phyloP scores from a whole-genome alignment of 768 basidiomycete genomes.

The Suillus plorans region DNA sequence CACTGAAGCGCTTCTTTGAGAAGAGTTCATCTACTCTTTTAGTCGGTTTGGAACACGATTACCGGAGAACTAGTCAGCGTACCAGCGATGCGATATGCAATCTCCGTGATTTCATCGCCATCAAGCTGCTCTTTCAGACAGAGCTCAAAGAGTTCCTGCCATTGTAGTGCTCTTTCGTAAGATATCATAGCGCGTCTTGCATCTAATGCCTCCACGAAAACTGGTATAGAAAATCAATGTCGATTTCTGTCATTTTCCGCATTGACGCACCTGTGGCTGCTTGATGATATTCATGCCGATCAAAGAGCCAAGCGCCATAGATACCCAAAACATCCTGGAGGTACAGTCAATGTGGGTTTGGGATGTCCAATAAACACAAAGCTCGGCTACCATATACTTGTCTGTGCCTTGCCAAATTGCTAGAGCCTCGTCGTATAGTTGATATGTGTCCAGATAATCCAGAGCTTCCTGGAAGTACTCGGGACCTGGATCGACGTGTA shows the following conservation, averaged over 20 bases:
- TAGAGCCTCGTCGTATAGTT: conserved; percentile 72
- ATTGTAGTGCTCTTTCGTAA: conserved; percentile 83
- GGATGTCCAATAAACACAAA: not conserved
- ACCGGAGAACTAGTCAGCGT: conserved; percentile 21
- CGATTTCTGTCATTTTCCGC: not conserved
- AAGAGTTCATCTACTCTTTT: conserved; percentile 66
- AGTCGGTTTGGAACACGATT: conserved; percentile 9
- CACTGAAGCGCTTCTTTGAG: conserved; percentile 75
- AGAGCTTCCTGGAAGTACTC: conserved; percentile 79
- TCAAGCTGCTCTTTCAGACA: conserved; percentile 51
- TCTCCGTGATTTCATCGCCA: conserved; percentile 56
- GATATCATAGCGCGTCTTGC: conserved; percentile 79
- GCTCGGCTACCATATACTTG: conserved; percentile 52
- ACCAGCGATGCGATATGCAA: conserved; percentile 84
- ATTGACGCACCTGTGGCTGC: conserved; percentile 69
- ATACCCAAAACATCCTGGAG: conserved; percentile 64
- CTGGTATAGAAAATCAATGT: conserved; percentile 37
- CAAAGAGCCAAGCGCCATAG: conserved; percentile 88
- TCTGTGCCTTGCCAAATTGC: conserved; percentile 70
- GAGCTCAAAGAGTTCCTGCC: conserved; percentile 90
- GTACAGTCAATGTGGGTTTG: conserved; percentile 10
- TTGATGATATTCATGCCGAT: conserved; percentile 77
- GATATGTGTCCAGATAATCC: conserved; percentile 75
- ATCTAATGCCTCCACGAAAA: conserved; percentile 68
- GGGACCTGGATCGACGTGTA: conserved; percentile 43